Evolutionary conservation across 208 protist genomes (phyloP).

Genomic region (Trypanosoma grayi): DNA sequence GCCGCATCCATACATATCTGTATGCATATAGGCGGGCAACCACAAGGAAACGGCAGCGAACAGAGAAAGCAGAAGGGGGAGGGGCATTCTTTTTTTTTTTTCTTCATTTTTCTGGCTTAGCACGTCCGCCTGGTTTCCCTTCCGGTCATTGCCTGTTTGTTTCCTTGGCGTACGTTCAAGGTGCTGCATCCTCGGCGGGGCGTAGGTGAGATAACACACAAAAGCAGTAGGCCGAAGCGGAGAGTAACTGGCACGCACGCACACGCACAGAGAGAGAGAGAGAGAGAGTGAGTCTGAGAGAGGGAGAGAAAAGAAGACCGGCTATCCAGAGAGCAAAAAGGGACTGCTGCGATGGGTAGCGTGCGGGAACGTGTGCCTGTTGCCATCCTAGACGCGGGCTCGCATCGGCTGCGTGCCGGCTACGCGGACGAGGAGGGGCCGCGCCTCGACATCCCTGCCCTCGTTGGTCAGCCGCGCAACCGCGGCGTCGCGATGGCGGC

Average conservation of each 20-base stretch:
- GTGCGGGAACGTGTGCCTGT: slow-evolving; percentile 24
- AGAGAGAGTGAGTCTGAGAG: not conserved
- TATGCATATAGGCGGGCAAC: too few species aligned
- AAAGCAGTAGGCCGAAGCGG: too few species aligned
- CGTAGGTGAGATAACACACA: too few species aligned
- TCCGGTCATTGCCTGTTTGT: too few species aligned
- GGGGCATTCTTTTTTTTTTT: too few species aligned
- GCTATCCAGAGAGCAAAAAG: too few species aligned
- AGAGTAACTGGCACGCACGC: not conserved
- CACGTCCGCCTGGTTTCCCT: too few species aligned
- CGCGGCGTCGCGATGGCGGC: slow-evolving; percentile 89
- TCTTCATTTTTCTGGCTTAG: too few species aligned
- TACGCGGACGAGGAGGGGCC: slow-evolving; percentile 83
- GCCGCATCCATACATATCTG: too few species aligned
- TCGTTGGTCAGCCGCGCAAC: slow-evolving; percentile 87
- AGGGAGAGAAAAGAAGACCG: not conserved
- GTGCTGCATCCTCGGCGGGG: too few species aligned
- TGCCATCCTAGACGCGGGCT: slow-evolving; percentile 83
- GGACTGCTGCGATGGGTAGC: slow-evolving; percentile 10
- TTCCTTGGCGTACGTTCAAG: too few species aligned
- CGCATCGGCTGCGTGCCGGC: slow-evolving; percentile 78
- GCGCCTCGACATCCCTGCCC: slow-evolving; percentile 80
- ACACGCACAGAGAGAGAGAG: not conserved
- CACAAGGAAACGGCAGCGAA: not conserved
- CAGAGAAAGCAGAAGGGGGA: not conserved